phyloP scores from a whole-genome alignment of 768 basidiomycete genomes.

The Boletus rex-veris region DNA sequence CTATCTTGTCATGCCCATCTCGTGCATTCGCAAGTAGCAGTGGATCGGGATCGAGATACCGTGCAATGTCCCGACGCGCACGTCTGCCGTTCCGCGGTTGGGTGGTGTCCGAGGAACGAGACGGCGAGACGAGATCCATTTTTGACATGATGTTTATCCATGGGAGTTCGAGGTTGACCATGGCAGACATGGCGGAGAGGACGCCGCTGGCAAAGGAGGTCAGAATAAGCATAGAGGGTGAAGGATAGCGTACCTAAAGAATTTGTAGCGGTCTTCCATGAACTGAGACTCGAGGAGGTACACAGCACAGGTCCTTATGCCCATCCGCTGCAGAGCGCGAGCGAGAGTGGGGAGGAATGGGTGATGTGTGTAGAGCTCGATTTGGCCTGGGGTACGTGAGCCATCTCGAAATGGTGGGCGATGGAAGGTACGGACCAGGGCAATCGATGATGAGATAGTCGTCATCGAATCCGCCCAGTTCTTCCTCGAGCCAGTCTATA shows the following conservation, averaged over 20 bases:
- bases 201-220: slow-evolving; percentile 62
- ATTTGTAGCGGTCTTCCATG: slow-evolving; percentile 99
- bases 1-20: slow-evolving; percentile 42
- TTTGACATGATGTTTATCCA: slow-evolving; percentile 99
- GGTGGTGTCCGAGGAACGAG: slow-evolving; percentile 35
- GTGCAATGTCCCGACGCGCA: slow-evolving; percentile 74
- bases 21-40: slow-evolving; percentile 65
- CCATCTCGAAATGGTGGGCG: background rate
- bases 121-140: slow-evolving; percentile 86
- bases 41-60: slow-evolving; percentile 97
- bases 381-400: slow-evolving; percentile 64
- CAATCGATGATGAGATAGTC: slow-evolving; percentile 95
- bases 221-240: background rate
- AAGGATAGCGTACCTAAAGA: slow-evolving; percentile 67
- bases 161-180: slow-evolving; percentile 96
- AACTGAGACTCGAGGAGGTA: slow-evolving; percentile 98
- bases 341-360: slow-evolving; percentile 92
- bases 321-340: slow-evolving; percentile 66
- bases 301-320: slow-evolving; percentile 81
- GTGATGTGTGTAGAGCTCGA: slow-evolving; percentile 98
- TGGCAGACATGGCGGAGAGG: slow-evolving; percentile 96
- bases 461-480: slow-evolving; percentile 90
- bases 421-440: slow-evolving; percentile 54
- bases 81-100: slow-evolving; percentile 71
- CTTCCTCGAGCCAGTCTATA: slow-evolving; percentile 98